Conservation (phyloP, 2,329 filamentous ascomycete genomes). For the Aspergillus cejpii region DNA sequence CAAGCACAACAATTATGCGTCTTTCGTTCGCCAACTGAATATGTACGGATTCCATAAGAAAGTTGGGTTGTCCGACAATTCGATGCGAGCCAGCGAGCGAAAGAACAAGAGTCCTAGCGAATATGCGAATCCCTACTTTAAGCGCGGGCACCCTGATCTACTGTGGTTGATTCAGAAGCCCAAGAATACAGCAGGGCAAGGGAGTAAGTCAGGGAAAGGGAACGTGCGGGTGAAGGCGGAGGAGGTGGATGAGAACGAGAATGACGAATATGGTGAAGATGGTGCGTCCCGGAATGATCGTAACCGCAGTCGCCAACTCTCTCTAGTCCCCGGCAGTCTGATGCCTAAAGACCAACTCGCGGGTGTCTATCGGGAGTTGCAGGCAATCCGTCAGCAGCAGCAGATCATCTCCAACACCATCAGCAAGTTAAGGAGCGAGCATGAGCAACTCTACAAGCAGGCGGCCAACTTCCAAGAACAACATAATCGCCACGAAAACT, state of each 20-base stretch:
- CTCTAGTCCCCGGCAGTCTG: slow-evolving; percentile 36
- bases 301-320: slow-evolving; percentile 37
- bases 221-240: slow-evolving; percentile 43
- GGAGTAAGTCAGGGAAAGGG: slow-evolving; percentile 46
- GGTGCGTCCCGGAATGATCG: slow-evolving; percentile 31
- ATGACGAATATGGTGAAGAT: slow-evolving; percentile 52
- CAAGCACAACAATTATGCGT: slow-evolving; percentile 74
- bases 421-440: slow-evolving; percentile 70
- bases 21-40: slow-evolving; percentile 65
- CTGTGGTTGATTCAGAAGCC: slow-evolving; percentile 96
- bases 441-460: slow-evolving; percentile 80
- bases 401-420: slow-evolving; percentile 78
- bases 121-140: slow-evolving; percentile 95
- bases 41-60: slow-evolving; percentile 63
- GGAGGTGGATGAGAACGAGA: slow-evolving; percentile 57
- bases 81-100: slow-evolving; percentile 92
- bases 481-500: slow-evolving; percentile 95
- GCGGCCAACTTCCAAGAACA: slow-evolving; percentile 82
- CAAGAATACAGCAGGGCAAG: slow-evolving; percentile 59
- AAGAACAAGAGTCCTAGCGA: slow-evolving; percentile 98
- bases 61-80: slow-evolving; percentile 88
- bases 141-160: slow-evolving; percentile 82
- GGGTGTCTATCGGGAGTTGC: slow-evolving; percentile 70
- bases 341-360: slow-evolving; percentile 67
- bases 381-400: slow-evolving; percentile 78